Evolutionary conservation across 352 stramenopile species (phyloP).

Genomic region (Phytophthora crassamura): DNA sequence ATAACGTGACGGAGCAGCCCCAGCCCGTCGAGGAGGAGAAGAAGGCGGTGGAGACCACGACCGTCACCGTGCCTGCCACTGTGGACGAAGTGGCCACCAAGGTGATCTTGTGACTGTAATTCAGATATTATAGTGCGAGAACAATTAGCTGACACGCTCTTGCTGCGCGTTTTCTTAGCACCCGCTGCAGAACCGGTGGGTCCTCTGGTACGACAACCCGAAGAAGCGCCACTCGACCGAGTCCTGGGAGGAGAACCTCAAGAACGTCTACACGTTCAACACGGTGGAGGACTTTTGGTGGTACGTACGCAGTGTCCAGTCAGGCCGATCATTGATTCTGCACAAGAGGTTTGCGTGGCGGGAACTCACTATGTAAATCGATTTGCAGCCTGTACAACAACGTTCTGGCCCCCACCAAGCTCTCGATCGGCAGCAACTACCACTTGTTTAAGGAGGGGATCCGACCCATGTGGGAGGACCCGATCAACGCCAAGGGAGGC

Average conservation of each 20-base stretch:
- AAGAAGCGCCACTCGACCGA: conserved; percentile 91
- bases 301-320: conserved; percentile 37
- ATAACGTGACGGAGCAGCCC: conserved; percentile 35
- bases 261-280: conserved; percentile 94
- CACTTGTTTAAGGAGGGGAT: conserved; percentile 98
- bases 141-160: conserved; percentile 19
- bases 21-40: conserved; percentile 43
- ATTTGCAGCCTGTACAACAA: conserved; percentile 92
- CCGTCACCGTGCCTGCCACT: conserved; percentile 44
- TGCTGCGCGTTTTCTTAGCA: conserved; percentile 53
- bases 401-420: conserved; percentile 89
- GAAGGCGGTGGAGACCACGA: conserved; percentile 33
- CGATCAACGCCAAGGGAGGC: conserved; percentile 93
- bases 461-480: conserved; percentile 98
- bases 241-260: conserved; percentile 91
- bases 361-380: conserved; percentile 8
- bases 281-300: conserved; percentile 98
- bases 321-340: no score
- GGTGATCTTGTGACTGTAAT: conserved; percentile 30
- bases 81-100: conserved; percentile 68
- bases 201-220: conserved; percentile 91
- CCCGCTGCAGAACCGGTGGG: conserved; percentile 88
- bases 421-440: conserved; percentile 96
- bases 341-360: not conserved
- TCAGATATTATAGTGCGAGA: not conserved